phyloP scores from a whole-genome alignment of 306 rosid genomes.

The Hippophae rhamnoides region DNA sequence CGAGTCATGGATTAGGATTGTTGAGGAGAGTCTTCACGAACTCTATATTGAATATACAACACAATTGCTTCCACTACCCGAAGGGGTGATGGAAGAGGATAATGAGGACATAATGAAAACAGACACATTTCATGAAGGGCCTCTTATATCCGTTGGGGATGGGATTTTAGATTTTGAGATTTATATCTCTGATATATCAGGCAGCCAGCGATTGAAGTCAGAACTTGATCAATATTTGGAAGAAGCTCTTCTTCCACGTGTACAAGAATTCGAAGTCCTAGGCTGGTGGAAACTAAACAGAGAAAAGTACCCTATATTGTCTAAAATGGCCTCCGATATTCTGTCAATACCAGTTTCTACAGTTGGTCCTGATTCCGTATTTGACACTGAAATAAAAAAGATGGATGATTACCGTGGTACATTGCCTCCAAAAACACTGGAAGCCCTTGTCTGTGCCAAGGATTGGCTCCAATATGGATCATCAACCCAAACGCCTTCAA shows the following conservation, averaged over 20 bases:
- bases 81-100: slow-evolving; percentile 36
- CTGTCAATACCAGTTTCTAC: slow-evolving; percentile 69
- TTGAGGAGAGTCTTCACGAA: slow-evolving; percentile 64
- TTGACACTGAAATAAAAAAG: slow-evolving; percentile 51
- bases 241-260: slow-evolving; percentile 40
- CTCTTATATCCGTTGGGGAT: slow-evolving; percentile 36
- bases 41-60: slow-evolving; percentile 54
- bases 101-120: slow-evolving; percentile 37
- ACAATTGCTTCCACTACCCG: slow-evolving; percentile 44
- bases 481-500: slow-evolving; percentile 21
- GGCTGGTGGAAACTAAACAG: slow-evolving; percentile 73
- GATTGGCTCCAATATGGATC: slow-evolving; percentile 63
- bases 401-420: slow-evolving; percentile 56
- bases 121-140: slow-evolving; percentile 41
- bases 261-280: slow-evolving; percentile 51
- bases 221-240: slow-evolving; percentile 87
- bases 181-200: slow-evolving; percentile 50
- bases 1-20: slow-evolving; percentile 53
- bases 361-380: slow-evolving; percentile 49
- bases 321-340: slow-evolving; percentile 78
- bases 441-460: slow-evolving; percentile 75
- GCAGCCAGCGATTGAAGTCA: slow-evolving; percentile 49
- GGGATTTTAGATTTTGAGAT: slow-evolving; percentile 62
- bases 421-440: slow-evolving; percentile 45
- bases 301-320: slow-evolving; percentile 61